phyloP scores from a whole-genome alignment of 805 yeast species.

The Pichia heedii region DNA sequence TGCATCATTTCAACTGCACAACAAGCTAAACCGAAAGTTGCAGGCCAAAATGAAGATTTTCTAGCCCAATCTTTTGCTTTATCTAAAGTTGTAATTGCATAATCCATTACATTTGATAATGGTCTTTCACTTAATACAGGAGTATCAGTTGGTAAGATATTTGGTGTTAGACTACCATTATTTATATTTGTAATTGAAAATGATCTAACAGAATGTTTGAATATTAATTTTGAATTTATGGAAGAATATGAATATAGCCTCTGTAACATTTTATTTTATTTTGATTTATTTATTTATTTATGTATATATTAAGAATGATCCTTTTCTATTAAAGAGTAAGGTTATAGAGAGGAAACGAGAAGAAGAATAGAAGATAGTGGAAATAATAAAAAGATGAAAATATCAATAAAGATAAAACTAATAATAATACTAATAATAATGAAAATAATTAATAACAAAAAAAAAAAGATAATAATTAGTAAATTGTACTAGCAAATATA shows the following conservation, averaged over 20 bases:
- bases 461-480: too few species aligned
- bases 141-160: slow-evolving; percentile 51
- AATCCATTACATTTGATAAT: slow-evolving; percentile 56
- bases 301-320: too few species aligned
- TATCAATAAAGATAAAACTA: too few species aligned
- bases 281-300: too few species aligned
- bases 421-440: too few species aligned
- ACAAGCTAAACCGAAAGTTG: slow-evolving; percentile 84
- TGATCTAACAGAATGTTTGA: slow-evolving; percentile 1
- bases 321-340: too few species aligned
- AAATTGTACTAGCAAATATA: too few species aligned
- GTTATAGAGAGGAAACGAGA: too few species aligned
- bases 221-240: neutral
- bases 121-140: slow-evolving; percentile 64
- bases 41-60: slow-evolving; percentile 90
- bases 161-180: slow-evolving; percentile 30
- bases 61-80: slow-evolving; percentile 85
- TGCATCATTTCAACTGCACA: slow-evolving; percentile 97
- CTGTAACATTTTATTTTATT: too few species aligned
- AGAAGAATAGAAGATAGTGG: too few species aligned
- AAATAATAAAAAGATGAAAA: too few species aligned
- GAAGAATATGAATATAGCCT: neutral
- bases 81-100: slow-evolving; percentile 74
- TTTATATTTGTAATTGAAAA: slow-evolving; percentile 7
- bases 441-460: too few species aligned